These are phyloP conservation scores for Xylaria digitata DNA, from an alignment of 2,329 filamentous ascomycete genomes.

Conservation along the genomic window DNA sequence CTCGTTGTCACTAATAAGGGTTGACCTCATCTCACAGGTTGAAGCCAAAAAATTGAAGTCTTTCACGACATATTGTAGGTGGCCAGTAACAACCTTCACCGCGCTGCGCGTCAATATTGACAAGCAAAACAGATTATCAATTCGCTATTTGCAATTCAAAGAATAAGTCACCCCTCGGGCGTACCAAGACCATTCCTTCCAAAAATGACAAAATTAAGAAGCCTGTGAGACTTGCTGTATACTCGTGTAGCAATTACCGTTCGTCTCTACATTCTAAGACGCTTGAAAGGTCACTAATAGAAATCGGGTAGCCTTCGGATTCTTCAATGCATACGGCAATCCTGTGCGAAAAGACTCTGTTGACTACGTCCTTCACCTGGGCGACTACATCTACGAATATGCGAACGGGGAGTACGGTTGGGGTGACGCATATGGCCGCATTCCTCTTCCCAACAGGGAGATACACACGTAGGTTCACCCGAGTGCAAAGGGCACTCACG, in stretches of 20 bases:
- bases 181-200: slow-evolving; percentile 76
- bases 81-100: neutral
- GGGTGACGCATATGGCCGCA: slow-evolving; percentile 62
- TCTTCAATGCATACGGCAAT: slow-evolving; percentile 71
- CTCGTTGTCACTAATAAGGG: neutral
- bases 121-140: slow-evolving; percentile 62
- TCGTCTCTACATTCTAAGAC: slow-evolving; percentile 41
- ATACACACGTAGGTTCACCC: slow-evolving; percentile 56
- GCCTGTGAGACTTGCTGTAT: slow-evolving; percentile 72
- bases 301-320: slow-evolving; percentile 58
- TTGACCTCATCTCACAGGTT: slow-evolving; percentile 56
- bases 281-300: slow-evolving; percentile 13
- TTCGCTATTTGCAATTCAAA: slow-evolving; percentile 75
- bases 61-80: slow-evolving; percentile 66
- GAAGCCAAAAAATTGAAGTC: slow-evolving; percentile 72
- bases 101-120: neutral
- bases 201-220: slow-evolving; percentile 65
- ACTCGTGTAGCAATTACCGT: slow-evolving; percentile 77
- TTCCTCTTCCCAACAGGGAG: slow-evolving; percentile 63
- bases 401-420: slow-evolving; percentile 59
- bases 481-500: slow-evolving; percentile 47
- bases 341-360: slow-evolving; percentile 68
- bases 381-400: slow-evolving; percentile 62
- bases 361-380: slow-evolving; percentile 70
- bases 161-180: slow-evolving; percentile 70